Evolutionary conservation across 2,329 filamentous ascomycete genomes (phyloP), one percentile per base, ranked within the genome.

Genomic region (Nigrospora sphaerica): DNA sequence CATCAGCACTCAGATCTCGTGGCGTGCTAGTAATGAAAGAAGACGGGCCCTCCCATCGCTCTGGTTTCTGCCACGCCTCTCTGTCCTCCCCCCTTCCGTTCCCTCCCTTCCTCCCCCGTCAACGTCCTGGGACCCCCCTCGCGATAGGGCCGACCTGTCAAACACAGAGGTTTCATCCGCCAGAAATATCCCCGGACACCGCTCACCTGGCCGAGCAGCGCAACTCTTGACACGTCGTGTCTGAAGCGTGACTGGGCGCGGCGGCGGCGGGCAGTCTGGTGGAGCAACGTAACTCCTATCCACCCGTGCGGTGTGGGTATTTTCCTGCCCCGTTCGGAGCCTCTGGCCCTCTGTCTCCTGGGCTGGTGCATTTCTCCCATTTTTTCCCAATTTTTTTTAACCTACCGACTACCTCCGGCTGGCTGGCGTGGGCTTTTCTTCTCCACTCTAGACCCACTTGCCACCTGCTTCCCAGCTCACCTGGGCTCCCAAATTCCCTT

Each of bases 71-170:
- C 41, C 42, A 39, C 37, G 43, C 39, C 46, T 42, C 32, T 40
- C 45, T 43, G 34, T 51, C 41, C 48, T 52, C 45, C 50, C 39
- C 49, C 52, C 46, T 48, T 46, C 40, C 18, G 39, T 48, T 53
- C 54, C 39, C 48, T 44, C 52, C 39, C 44, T 51, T 49, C 49
- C 42, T 44, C 39, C 46, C 45, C 52, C 51, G 39, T 51, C 46
- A 46, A 44, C 45, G 42, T 52, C 44, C 31, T 36, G 23, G 23
- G 10, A 28, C 23, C 23, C 23, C 41, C 10, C 37, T 33, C 23
- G 39, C 34, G 28, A 44, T 37, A 39, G 42, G 45, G 41, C 38
- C 48, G 42, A 47, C 41, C 45, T 42, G 35, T 46, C 48, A 45
- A 44, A 47, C 44, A 23, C 38, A 38, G 44, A 35, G 41, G 48